Base-by-base conservation (phyloP, 805 yeast genomes). In the Spencermartinsiella europaea region DNA sequence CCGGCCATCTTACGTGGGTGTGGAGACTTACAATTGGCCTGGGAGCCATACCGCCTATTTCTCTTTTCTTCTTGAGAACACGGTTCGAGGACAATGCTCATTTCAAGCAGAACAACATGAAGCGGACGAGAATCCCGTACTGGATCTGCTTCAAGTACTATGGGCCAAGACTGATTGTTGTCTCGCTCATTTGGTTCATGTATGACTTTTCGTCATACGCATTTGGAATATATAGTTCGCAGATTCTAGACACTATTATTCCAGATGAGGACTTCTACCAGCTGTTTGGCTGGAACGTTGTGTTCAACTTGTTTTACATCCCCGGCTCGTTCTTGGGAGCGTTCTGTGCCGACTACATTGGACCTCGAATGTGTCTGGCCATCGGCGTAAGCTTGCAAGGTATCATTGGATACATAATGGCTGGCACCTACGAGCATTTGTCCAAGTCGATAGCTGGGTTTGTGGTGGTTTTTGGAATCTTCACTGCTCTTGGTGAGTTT, bases 311-410 rank as follows among this genome's bases (percentile, higher is more conserved):
- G 58, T 90, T 91, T 67, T 89, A 90, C 66, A 68, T 90, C 34
- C 97, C 97, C 14, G 98, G 97, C 56, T 75, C 95, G 1, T 77
- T 88, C 64, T 63, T 85, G 19, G 97, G 98, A 59, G 96, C 95
- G n/a, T 60, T 76, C 42, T 67, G 79, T 34, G 75, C 95, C n/a
- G 97, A 91, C 66, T 85, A 78, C 66, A 60, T 89, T 48, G 98
- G 98, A n/a, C 96, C 97, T 46, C 77, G 96, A 66, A 63, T 84
- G 51, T 85, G 96, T 7, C 68, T 88, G 38, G 75, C 73, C 27
- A 45, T 71, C 47, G 97, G 96, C 60, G 80, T 87, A 20, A 53
- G 72, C 42, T 52, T 76, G 35, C 97, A 91, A 70, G 89, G 87
- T 7, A 69, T 81, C 38, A 68, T 91, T 51, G 97, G 96, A 19